Evolutionary conservation across 2,329 filamentous ascomycete genomes (phyloP).

Genomic region (Claviceps purpurea): DNA sequence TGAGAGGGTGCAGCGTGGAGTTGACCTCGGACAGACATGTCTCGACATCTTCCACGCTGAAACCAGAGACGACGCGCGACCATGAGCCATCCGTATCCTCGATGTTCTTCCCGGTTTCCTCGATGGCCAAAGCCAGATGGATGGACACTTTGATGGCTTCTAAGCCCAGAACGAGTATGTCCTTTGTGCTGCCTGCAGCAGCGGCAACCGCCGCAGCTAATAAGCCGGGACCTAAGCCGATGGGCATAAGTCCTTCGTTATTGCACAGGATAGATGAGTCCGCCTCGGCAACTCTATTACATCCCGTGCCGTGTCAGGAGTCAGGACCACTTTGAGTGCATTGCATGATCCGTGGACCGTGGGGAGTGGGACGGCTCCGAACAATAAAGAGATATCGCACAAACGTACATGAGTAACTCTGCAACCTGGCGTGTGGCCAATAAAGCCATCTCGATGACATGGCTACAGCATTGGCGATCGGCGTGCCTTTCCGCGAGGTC

Average conservation of each 20-base stretch:
- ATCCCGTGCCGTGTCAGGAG: too few relatives aligned
- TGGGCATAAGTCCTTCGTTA: not conserved
- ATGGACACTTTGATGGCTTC: not conserved
- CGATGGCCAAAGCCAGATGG: not conserved
- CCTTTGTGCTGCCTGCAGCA: not conserved
- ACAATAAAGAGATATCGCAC: not conserved
- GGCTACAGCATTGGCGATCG: not conserved
- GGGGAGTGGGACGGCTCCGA: too few relatives aligned
- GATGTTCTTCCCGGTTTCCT: not conserved
- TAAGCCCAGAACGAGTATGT: not conserved
- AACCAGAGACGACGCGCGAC: not conserved
- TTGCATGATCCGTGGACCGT: too few relatives aligned
- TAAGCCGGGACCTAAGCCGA: not conserved
- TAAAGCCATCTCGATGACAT: not conserved
- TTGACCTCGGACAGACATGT: not conserved
- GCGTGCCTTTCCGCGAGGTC: not conserved
- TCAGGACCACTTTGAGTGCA: too few relatives aligned
- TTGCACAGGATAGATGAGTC: not conserved
- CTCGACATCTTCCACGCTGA: not conserved
- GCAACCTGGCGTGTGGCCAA: not conserved
- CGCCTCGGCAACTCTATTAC: not conserved
- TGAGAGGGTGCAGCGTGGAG: not conserved
- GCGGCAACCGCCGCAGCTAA: not conserved
- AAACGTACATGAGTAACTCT: not conserved
- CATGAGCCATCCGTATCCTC: not conserved